These are phyloP conservation scores for Melaleuca quinquenervia DNA, from an alignment of 345 rosid species.

Conservation along the genomic window DNA sequence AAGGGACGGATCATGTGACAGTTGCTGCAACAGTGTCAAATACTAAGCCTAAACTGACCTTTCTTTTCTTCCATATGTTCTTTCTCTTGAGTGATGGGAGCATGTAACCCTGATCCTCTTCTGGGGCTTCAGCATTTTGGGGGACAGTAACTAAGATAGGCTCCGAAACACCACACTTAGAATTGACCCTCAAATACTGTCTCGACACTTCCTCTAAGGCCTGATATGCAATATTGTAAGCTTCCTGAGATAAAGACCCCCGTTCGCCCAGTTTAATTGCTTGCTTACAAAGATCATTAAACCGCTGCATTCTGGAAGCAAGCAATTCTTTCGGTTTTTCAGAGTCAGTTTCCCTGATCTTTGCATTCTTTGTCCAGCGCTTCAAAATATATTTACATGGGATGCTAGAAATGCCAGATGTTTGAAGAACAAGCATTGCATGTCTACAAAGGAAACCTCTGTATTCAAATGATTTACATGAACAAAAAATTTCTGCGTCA, in stretches of 20 bases:
- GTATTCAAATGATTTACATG: conserved; percentile 28
- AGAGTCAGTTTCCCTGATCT: conserved; percentile 2
- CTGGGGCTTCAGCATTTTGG: conserved; percentile 13
- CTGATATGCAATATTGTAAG: conserved; percentile 20
- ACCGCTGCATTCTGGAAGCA: conserved; percentile 18
- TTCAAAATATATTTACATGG: conserved; percentile 22
- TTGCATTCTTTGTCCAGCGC: conserved; percentile 35
- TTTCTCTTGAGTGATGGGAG: conserved; percentile 26
- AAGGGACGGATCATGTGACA: background rate
- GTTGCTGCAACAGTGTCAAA: background rate
- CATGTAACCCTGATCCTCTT: conserved; percentile 7
- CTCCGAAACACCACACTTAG: conserved; percentile 17
- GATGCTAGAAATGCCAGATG: conserved; percentile 17
- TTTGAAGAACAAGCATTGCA: conserved; percentile 30
- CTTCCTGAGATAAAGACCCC: conserved; percentile 30
- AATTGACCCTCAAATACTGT: conserved; percentile 9
- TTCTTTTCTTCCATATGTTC: conserved; percentile 40
- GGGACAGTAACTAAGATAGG: conserved; percentile 11
- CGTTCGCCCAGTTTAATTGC: conserved; percentile 27
- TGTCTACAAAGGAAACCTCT: conserved; percentile 38
- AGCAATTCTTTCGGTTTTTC: conserved; percentile 3
- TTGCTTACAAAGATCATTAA: conserved; percentile 26
- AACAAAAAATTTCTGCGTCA: conserved; percentile 18
- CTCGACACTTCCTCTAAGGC: conserved; percentile 22
- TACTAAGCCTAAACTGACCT: conserved; percentile 24